phyloP scores from a whole-genome alignment of 371 early-diverging fungal species.

The Actinomortierella ambigua region DNA sequence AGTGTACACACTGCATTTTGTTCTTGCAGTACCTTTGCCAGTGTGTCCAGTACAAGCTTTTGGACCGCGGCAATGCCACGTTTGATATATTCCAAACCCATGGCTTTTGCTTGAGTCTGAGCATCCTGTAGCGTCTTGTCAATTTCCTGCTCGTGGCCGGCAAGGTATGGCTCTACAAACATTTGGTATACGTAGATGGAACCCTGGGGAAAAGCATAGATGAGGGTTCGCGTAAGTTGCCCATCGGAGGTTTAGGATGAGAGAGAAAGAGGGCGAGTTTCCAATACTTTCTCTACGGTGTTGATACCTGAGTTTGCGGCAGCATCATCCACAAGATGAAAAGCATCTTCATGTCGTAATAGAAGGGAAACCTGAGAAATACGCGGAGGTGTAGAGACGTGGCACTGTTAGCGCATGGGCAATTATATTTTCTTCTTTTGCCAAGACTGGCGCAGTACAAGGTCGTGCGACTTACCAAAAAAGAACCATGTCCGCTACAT shows the following conservation, averaged over 20 bases:
- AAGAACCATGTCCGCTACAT: conserved; percentile 33
- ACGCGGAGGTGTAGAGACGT: too few species aligned
- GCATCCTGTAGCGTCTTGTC: conserved; percentile 32
- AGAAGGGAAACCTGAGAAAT: conserved; percentile 32
- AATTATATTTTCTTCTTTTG: too few species aligned
- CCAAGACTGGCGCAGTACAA: too few species aligned
- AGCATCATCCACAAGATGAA: conserved; percentile 45
- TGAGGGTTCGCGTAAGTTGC: too few species aligned
- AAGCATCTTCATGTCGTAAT: conserved; percentile 38
- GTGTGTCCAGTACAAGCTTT: conserved; percentile 22
- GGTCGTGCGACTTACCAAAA: conserved; percentile 29
- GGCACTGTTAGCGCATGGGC: too few species aligned
- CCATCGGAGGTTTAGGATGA: too few species aligned
- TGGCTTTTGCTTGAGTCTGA: conserved; percentile 30
- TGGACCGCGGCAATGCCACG: conserved; percentile 27
- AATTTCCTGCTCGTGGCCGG: conserved; percentile 33
- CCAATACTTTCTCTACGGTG: neutral
- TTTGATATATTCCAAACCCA: conserved; percentile 39
- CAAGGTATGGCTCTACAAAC: conserved; percentile 32
- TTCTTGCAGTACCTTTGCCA: conserved; percentile 23
- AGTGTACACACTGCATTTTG: neutral
- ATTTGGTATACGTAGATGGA: conserved; percentile 41
- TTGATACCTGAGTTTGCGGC: conserved; percentile 37
- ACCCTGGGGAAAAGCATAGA: conserved; percentile 19
- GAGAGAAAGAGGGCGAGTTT: too few species aligned